Evolutionary conservation across 2,329 filamentous ascomycete genomes (phyloP).

Genomic region (Fusarium keratoplasticum): DNA sequence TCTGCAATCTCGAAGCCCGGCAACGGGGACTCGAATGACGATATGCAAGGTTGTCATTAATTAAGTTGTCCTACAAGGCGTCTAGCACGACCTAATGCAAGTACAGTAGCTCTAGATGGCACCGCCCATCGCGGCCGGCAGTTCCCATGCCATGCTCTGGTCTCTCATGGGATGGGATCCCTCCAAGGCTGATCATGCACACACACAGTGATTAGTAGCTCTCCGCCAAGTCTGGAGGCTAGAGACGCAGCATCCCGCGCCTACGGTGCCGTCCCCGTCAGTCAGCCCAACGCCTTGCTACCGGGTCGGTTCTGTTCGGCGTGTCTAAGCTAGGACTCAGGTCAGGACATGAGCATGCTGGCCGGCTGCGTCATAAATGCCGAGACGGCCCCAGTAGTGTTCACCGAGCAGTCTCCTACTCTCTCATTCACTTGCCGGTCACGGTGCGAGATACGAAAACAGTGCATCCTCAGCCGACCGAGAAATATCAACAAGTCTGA

Average conservation of each 20-base stretch:
- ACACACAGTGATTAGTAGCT: conserved; percentile 15
- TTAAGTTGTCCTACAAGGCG: neutral
- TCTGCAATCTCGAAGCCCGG: neutral
- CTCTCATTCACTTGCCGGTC: neutral
- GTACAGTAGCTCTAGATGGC: neutral
- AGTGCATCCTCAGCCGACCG: conserved; percentile 13
- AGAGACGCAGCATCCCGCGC: conserved; percentile 31
- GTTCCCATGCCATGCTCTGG: conserved; percentile 15
- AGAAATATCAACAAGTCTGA: conserved; percentile 17
- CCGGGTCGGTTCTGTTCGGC: neutral
- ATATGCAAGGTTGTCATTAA: neutral
- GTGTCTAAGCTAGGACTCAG: neutral
- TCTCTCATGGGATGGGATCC: conserved; percentile 17
- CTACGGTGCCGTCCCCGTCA: conserved; percentile 15
- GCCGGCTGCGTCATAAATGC: conserved; percentile 3
- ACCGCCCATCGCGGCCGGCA: conserved; percentile 15
- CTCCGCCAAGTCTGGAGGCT: neutral
- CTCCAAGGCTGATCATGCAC: conserved; percentile 37
- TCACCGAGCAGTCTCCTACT: neutral
- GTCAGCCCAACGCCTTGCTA: conserved; percentile 12
- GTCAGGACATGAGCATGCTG: neutral
- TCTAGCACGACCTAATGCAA: neutral
- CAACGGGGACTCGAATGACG: conserved; percentile 3
- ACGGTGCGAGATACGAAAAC: neutral
- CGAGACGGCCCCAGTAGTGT: neutral